These are phyloP conservation scores for Leishmania turanica DNA, from an alignment of 208 protist species.

Conservation along the genomic window DNA sequence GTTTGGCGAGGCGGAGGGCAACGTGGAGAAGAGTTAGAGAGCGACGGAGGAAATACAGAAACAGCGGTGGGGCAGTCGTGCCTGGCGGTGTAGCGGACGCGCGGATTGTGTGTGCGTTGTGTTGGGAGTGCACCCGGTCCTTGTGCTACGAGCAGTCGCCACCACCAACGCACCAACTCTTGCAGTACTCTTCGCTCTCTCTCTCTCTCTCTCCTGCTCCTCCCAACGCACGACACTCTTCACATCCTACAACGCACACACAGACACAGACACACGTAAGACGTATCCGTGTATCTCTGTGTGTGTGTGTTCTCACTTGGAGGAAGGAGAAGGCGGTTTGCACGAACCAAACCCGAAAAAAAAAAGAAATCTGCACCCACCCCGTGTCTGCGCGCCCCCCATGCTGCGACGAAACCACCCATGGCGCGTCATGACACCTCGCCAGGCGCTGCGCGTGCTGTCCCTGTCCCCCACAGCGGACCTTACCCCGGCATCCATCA, in stretches of 20 bases:
- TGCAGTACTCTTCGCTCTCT: too few relatives aligned
- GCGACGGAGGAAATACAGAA: background rate
- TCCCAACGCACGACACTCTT: too few relatives aligned
- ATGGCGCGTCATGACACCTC: conserved; percentile 57
- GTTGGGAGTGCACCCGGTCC: too few relatives aligned
- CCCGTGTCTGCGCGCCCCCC: background rate
- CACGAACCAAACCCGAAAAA: background rate
- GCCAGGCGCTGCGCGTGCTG: conserved; percentile 60
- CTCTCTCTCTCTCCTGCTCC: too few relatives aligned
- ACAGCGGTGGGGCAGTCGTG: background rate
- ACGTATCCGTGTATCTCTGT: background rate
- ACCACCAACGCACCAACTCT: too few relatives aligned
- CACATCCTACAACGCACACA: too few relatives aligned
- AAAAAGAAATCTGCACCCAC: too few relatives aligned
- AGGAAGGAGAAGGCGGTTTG: background rate
- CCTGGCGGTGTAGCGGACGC: background rate
- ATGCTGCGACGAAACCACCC: conserved; percentile 26
- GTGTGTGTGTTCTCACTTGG: background rate
- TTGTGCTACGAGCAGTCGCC: too few relatives aligned
- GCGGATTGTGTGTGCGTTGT: background rate
- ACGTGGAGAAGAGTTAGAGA: background rate
- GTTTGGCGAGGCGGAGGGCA: background rate
- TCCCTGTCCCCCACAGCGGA: conserved; percentile 35
- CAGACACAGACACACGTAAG: too few relatives aligned
- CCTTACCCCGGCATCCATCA: conserved; percentile 56